Evolutionary conservation across 2,329 filamentous ascomycete genomes (phyloP).

Genomic region (Coleophoma crateriformis): DNA sequence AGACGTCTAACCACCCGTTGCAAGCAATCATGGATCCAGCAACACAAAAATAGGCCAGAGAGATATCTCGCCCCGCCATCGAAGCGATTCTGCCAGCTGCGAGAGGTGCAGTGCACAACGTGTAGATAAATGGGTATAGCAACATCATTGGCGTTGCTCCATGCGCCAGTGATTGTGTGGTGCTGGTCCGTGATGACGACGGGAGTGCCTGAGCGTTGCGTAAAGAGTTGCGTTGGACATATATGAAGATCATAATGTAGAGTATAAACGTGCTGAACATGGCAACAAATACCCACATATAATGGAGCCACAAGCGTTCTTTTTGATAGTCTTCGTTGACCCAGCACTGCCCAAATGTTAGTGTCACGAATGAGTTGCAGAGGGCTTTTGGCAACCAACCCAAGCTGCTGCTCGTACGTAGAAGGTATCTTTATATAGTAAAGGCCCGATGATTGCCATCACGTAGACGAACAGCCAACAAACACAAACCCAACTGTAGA

Average conservation of each 20-base stretch:
- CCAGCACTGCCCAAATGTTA: conserved; percentile 46
- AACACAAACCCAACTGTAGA: conserved; percentile 41
- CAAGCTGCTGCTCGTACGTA: conserved; percentile 63
- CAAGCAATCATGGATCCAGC: conserved; percentile 53
- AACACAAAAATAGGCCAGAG: conserved; percentile 50
- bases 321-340: conserved; percentile 47
- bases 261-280: conserved; percentile 43
- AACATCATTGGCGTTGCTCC: conserved; percentile 45
- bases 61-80: conserved; percentile 48
- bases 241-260: conserved; percentile 32
- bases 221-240: conserved; percentile 8
- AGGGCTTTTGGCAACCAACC: conserved; percentile 30
- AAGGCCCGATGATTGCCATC: conserved; percentile 45
- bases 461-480: conserved; percentile 57
- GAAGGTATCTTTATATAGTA: conserved; percentile 31
- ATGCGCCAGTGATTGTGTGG: conserved; percentile 3
- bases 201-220: background rate
- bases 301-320: conserved; percentile 56
- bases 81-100: conserved; percentile 58
- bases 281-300: conserved; percentile 56
- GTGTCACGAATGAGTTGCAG: conserved; percentile 1
- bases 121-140: conserved; percentile 64
- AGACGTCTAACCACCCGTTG: conserved; percentile 49
- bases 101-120: conserved; percentile 62
- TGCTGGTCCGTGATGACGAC: background rate